These are phyloP conservation scores for Colletotrichum lentis DNA, from an alignment of 2,329 filamentous ascomycete species.

Conservation along the genomic window DNA sequence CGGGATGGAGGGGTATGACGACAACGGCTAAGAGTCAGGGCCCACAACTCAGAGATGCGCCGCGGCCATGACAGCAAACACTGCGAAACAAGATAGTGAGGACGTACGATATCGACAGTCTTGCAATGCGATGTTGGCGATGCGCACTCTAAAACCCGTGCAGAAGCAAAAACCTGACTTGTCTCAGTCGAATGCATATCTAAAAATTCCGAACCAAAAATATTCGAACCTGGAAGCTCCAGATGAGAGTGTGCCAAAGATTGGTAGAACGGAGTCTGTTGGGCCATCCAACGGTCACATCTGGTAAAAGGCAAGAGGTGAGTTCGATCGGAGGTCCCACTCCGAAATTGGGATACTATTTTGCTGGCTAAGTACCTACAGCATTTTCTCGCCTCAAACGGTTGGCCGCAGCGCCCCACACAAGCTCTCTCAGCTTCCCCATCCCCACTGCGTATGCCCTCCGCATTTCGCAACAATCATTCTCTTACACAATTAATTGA, in stretches of 20 bases:
- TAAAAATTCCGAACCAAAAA: slow-evolving; percentile 9
- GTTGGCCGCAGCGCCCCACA: neutral
- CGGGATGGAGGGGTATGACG: slow-evolving; percentile 35
- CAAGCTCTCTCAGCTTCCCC: slow-evolving; percentile 7
- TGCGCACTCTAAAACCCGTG: neutral
- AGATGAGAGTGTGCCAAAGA: slow-evolving; percentile 48
- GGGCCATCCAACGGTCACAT: slow-evolving; percentile 66
- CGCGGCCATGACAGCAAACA: neutral
- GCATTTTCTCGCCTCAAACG: neutral
- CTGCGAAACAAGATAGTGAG: neutral
- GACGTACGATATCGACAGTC: neutral
- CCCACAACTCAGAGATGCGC: neutral
- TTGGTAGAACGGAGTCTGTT: slow-evolving; percentile 52
- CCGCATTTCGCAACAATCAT: neutral
- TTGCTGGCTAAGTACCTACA: slow-evolving; percentile 37
- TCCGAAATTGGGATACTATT: slow-evolving; percentile 47
- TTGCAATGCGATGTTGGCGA: too few species aligned
- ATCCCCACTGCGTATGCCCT: neutral
- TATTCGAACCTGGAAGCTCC: slow-evolving; percentile 43
- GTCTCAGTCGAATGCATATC: neutral
- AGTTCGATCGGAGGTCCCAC: slow-evolving; percentile 70
- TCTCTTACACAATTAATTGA: slow-evolving; percentile 5
- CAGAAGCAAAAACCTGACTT: neutral
- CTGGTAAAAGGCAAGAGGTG: slow-evolving; percentile 76
- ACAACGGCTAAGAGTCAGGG: slow-evolving; percentile 17